phyloP scores from a whole-genome alignment of 176 grass and related monocot genomes.

The Aegilops longissima region DNA sequence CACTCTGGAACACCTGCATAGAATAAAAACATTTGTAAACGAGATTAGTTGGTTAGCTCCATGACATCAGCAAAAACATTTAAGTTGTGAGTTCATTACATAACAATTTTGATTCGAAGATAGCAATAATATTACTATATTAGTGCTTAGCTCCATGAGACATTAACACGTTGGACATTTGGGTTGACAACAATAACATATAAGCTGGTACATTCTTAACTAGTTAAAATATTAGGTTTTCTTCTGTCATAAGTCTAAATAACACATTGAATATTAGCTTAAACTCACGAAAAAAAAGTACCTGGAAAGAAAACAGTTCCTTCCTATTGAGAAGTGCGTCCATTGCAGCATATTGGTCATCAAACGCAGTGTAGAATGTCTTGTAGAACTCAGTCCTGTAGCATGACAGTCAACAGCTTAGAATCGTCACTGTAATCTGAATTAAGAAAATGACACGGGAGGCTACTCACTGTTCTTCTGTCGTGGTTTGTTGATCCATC shows the following conservation, averaged over 20 bases:
- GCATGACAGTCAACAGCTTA: slow-evolving; percentile 16
- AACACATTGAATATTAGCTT: neutral
- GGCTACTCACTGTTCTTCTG: slow-evolving; percentile 71
- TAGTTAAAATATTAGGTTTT: neutral
- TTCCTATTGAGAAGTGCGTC: slow-evolving; percentile 77
- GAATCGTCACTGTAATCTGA: neutral
- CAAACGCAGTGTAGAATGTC: slow-evolving; percentile 77
- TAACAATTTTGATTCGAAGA: neutral
- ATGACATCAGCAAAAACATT: neutral
- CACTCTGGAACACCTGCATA: slow-evolving; percentile 77
- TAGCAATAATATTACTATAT: neutral
- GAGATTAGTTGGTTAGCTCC: neutral
- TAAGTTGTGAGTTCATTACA: neutral
- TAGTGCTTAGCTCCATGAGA: neutral
- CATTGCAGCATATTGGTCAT: slow-evolving; percentile 84
- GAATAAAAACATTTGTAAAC: neutral
- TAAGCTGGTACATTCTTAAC: neutral
- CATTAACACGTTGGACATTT: neutral
- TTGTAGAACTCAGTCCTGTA: slow-evolving; percentile 71
- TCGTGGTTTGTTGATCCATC: slow-evolving; percentile 70
- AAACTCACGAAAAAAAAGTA: slow-evolving; percentile 24
- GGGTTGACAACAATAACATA: neutral
- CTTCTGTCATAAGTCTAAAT: neutral
- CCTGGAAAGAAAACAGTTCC: slow-evolving; percentile 87
- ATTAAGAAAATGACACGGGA: slow-evolving; percentile 13